Evolutionary conservation across 2,329 filamentous ascomycete genomes (phyloP).

Genomic region (Ascocoryne sarcoides): DNA sequence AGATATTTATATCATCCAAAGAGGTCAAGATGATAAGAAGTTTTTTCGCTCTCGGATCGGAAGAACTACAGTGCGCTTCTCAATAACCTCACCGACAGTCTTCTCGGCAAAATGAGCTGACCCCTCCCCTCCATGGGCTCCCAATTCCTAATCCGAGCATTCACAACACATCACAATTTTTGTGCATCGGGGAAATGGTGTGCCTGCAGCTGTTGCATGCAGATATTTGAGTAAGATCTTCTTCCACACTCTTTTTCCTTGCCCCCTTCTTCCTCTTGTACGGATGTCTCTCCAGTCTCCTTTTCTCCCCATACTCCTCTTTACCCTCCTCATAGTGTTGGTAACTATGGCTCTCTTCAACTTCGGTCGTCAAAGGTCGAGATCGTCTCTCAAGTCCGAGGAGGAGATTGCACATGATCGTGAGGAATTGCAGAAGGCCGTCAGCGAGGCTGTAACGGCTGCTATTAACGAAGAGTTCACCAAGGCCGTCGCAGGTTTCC

Average conservation of each 20-base stretch:
- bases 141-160: no score
- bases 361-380: background rate
- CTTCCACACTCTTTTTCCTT: background rate
- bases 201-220: no score
- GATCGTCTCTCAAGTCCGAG: conserved; percentile 1
- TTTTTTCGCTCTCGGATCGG: no score
- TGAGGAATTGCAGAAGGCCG: conserved; percentile 17
- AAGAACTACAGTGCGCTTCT: no score
- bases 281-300: background rate
- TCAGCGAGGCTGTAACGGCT: conserved; percentile 19
- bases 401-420: conserved; percentile 17
- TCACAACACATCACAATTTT: background rate
- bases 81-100: no score
- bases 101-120: no score
- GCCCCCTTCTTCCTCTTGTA: background rate
- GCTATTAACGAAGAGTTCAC: conserved; percentile 22
- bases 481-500: conserved; percentile 22
- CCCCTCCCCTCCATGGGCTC: no score
- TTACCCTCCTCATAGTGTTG: background rate
- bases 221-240: background rate
- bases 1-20: no score
- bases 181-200: no score
- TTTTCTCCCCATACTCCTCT: background rate
- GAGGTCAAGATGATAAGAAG: no score
- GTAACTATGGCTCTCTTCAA: background rate